Conservation (phyloP, 2,329 filamentous ascomycete species). For the Rutstroemia sp. region DNA sequence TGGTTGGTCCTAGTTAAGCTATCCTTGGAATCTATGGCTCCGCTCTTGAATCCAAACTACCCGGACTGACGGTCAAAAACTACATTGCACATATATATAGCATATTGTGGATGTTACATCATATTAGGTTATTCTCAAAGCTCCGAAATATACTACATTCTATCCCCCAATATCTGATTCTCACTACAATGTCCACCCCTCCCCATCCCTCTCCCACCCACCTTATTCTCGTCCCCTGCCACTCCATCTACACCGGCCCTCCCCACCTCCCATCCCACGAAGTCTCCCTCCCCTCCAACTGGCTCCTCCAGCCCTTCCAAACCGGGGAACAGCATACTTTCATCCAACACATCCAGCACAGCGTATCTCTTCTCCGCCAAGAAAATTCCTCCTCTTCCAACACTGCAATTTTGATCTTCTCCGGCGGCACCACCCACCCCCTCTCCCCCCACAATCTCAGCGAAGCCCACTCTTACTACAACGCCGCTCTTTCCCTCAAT, state of each 20-base stretch:
- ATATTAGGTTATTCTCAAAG: too few species aligned
- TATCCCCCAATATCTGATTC: too few species aligned
- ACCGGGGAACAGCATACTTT: slow-evolving; percentile 63
- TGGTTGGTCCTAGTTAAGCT: too few species aligned
- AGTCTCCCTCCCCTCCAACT: slow-evolving; percentile 45
- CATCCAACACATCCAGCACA: slow-evolving; percentile 57
- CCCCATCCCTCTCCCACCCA: slow-evolving; percentile 31
- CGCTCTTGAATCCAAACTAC: too few species aligned
- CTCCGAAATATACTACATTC: too few species aligned
- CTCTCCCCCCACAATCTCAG: slow-evolving; percentile 37
- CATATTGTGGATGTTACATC: too few species aligned
- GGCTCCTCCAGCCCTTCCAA: slow-evolving; percentile 74
- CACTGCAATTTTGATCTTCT: slow-evolving; percentile 20
- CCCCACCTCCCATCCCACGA: not conserved
- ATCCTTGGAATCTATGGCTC: too few species aligned
- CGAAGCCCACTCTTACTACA: slow-evolving; percentile 58
- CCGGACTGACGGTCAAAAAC: too few species aligned
- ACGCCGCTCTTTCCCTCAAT: slow-evolving; percentile 36
- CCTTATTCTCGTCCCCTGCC: slow-evolving; percentile 76
- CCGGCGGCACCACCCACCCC: slow-evolving; percentile 34
- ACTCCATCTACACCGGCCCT: slow-evolving; percentile 63
- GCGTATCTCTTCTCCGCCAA: slow-evolving; percentile 43
- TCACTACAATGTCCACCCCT: not conserved
- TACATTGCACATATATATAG: too few species aligned
- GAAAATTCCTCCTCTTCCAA: slow-evolving; percentile 33